phyloP scores from a whole-genome alignment of 2,329 filamentous ascomycete species.

The Pyrenochaeta sp. region DNA sequence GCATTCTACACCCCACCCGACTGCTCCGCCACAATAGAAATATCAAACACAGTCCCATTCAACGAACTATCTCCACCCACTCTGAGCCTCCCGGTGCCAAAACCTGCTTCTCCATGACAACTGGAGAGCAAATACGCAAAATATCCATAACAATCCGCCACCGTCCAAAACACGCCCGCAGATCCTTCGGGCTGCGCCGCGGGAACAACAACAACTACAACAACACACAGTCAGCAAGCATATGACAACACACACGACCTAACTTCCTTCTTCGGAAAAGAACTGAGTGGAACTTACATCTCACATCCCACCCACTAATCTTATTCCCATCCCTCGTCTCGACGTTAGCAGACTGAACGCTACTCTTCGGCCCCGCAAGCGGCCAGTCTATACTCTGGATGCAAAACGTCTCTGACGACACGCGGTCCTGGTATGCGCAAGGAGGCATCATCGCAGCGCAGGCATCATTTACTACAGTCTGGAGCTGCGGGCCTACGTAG shows the following conservation, averaged over 20 bases:
- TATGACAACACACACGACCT: no score
- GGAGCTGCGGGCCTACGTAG: constrained; percentile 26
- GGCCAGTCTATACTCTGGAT: constrained; percentile 24
- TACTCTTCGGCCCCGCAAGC: constrained; percentile 26
- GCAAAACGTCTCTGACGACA: constrained; percentile 24
- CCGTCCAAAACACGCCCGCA: constrained; percentile 31
- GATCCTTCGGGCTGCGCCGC: constrained; percentile 20
- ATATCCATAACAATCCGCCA: constrained; percentile 41
- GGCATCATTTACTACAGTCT: constrained; percentile 32
- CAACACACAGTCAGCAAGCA: background rate
- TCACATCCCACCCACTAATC: constrained; percentile 26
- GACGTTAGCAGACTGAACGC: constrained; percentile 27
- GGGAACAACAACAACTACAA: constrained; percentile 36
- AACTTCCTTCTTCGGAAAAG: background rate
- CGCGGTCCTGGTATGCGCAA: constrained; percentile 33
- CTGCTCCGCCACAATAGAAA: constrained; percentile 23
- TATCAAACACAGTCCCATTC: constrained; percentile 33
- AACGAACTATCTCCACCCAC: constrained; percentile 32
- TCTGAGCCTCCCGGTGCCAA: constrained; percentile 31
- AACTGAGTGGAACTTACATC: constrained; percentile 23
- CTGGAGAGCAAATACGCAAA: constrained; percentile 34
- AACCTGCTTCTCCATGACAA: constrained; percentile 27
- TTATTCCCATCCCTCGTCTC: constrained; percentile 21
- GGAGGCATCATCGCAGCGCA: constrained; percentile 39
- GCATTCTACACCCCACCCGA: background rate